Evolutionary conservation across 2,329 filamentous ascomycete species (phyloP).

Genomic region (Aspergillus sp.): DNA sequence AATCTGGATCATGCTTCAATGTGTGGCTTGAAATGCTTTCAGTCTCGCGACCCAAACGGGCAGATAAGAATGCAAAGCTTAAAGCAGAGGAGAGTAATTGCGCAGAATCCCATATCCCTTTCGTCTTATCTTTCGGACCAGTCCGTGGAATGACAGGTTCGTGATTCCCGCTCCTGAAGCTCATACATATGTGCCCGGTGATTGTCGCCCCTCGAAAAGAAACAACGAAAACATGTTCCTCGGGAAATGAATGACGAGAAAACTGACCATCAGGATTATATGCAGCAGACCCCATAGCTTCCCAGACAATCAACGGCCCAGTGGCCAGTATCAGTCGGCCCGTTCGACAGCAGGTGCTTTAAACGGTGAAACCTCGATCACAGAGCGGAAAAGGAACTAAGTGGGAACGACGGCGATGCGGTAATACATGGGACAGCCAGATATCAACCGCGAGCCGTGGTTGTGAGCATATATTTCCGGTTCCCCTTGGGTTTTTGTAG

Average conservation of each 20-base stretch:
- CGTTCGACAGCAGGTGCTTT: conserved; percentile 24
- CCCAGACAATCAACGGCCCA: conserved; percentile 25
- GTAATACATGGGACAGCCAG: conserved; percentile 28
- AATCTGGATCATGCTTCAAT: conserved; percentile 15
- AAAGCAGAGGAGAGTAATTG: neutral
- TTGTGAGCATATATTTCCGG: conserved; percentile 2
- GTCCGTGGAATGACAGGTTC: neutral
- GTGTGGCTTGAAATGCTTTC: conserved; percentile 16
- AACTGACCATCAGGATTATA: conserved; percentile 46
- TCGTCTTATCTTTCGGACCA: conserved; percentile 7
- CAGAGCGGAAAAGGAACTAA: conserved; percentile 9
- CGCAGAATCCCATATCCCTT: conserved; percentile 8
- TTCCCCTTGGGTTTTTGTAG: conserved; percentile 14
- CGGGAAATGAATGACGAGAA: conserved; percentile 20
- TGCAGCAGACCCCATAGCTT: conserved; percentile 41
- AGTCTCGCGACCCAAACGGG: conserved; percentile 16
- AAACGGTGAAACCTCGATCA: conserved; percentile 22
- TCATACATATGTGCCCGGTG: neutral
- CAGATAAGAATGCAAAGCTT: conserved; percentile 8
- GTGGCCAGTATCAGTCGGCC: conserved; percentile 29
- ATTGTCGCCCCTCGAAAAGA: neutral
- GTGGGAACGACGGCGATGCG: conserved; percentile 13
- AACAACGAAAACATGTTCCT: neutral
- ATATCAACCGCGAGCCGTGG: conserved; percentile 12
- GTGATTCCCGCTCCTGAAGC: neutral